Conservation (phyloP, 306 rosid species). For the Ammopiptanthus mongolicus region DNA sequence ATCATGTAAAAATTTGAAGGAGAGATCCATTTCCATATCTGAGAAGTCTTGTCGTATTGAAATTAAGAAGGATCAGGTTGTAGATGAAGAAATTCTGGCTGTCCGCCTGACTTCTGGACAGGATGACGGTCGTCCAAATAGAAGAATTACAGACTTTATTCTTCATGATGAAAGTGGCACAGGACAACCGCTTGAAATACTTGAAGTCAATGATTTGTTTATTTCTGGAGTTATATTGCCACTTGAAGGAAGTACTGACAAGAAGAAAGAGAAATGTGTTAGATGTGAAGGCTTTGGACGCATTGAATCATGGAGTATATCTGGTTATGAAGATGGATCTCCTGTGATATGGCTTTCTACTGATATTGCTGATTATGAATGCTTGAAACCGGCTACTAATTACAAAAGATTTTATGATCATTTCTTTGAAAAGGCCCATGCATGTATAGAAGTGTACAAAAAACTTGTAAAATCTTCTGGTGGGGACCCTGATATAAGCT, state of each 20-base stretch:
- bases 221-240: constrained; percentile 77
- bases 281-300: constrained; percentile 84
- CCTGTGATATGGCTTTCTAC: constrained; percentile 90
- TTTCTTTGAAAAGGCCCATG: constrained; percentile 71
- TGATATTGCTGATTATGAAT: constrained; percentile 71
- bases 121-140: constrained; percentile 55
- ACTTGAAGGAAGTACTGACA: constrained; percentile 45
- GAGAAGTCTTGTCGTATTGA: constrained; percentile 51
- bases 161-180: constrained; percentile 66
- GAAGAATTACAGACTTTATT: constrained; percentile 69
- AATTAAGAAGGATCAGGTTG: constrained; percentile 52
- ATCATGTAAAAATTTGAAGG: constrained; percentile 65
- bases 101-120: constrained; percentile 51
- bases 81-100: constrained; percentile 65
- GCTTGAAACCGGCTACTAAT: constrained; percentile 59
- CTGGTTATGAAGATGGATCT: constrained; percentile 85
- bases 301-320: constrained; percentile 81
- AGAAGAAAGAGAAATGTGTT: constrained; percentile 57
- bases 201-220: constrained; percentile 62
- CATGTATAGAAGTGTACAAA: constrained; percentile 72
- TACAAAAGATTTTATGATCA: constrained; percentile 65
- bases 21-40: constrained; percentile 40
- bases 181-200: constrained; percentile 69
- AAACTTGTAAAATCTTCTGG: constrained; percentile 59
- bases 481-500: constrained; percentile 54